Conservation (phyloP, 768 basidiomycete species). For the Rhodotorula graminis region DNA sequence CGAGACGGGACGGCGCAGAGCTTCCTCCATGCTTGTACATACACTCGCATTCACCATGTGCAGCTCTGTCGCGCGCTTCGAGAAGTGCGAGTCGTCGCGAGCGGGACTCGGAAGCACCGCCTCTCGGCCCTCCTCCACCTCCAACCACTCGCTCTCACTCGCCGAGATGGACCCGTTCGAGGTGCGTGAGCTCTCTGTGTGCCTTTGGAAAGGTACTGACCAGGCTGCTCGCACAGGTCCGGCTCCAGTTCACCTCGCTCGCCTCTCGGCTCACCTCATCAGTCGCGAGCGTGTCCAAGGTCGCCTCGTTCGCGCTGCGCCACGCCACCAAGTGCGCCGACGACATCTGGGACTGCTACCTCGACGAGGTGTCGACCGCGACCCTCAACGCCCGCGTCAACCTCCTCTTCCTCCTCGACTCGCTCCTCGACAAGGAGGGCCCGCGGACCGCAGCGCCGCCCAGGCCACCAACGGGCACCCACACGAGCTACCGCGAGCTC, state of each 20-base stretch:
- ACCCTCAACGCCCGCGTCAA: conserved; percentile 50
- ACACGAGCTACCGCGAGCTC: conserved; percentile 40
- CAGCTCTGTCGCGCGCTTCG: too few relatives aligned
- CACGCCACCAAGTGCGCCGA: conserved; percentile 48
- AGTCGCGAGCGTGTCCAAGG: conserved; percentile 49
- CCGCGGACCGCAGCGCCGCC: background rate
- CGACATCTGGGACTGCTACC: conserved; percentile 52
- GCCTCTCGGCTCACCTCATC: conserved; percentile 49
- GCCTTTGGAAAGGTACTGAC: background rate
- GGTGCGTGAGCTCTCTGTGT: background rate
- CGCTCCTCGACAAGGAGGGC: conserved; percentile 43
- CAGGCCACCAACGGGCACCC: background rate
- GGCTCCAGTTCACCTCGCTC: conserved; percentile 49
- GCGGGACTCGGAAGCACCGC: too few relatives aligned
- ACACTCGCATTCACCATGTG: too few relatives aligned
- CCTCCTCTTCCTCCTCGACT: conserved; percentile 51
- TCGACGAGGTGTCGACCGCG: conserved; percentile 49
- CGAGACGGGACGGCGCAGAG: too few relatives aligned
- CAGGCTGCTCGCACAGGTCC: conserved; percentile 30
- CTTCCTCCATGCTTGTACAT: too few relatives aligned
- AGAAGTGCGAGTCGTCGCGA: too few relatives aligned
- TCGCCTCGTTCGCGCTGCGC: conserved; percentile 49
- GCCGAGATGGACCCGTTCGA: conserved; percentile 43
- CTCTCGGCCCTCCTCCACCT: too few relatives aligned
- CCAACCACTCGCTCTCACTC: background rate